Conservation (phyloP, 1,284 basidiomycete genomes). For the Takashimella koratensis region DNA sequence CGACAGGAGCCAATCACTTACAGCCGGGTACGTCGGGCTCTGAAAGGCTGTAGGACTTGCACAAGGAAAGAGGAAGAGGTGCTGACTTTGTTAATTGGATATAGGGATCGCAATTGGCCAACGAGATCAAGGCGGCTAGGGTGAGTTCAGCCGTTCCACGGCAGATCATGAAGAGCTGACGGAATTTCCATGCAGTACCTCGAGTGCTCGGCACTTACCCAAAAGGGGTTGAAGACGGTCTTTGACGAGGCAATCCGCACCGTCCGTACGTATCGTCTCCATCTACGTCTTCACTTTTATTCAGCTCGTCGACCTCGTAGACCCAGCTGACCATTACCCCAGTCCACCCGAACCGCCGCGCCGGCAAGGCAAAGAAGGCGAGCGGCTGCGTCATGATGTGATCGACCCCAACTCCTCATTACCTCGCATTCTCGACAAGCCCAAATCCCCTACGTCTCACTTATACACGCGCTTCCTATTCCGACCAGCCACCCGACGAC, state of each 20-base stretch:
- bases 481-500: neutral
- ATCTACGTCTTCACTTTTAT: neutral
- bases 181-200: constrained; percentile 25
- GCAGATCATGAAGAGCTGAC: constrained; percentile 5
- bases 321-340: neutral
- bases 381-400: constrained; percentile 43
- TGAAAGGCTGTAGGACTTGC: too few species aligned
- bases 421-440: constrained; percentile 41
- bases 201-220: constrained; percentile 70
- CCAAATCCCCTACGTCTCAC: constrained; percentile 32
- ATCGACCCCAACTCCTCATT: constrained; percentile 40
- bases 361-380: constrained; percentile 38
- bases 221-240: constrained; percentile 94
- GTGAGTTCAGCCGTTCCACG: constrained; percentile 15
- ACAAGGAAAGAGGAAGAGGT: too few species aligned
- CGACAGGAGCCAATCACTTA: constrained; percentile 94
- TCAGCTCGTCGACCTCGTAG: neutral
- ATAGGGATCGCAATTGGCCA: constrained; percentile 85
- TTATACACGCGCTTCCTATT: neutral
- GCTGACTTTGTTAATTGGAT: constrained; percentile 37
- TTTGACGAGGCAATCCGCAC: constrained; percentile 92
- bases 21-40: constrained; percentile 22
- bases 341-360: constrained; percentile 47
- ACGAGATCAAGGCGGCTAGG: constrained; percentile 64
- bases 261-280: constrained; percentile 58